Base-by-base conservation (phyloP, 805 yeast species). In the Komagataella pseudopastoris region DNA sequence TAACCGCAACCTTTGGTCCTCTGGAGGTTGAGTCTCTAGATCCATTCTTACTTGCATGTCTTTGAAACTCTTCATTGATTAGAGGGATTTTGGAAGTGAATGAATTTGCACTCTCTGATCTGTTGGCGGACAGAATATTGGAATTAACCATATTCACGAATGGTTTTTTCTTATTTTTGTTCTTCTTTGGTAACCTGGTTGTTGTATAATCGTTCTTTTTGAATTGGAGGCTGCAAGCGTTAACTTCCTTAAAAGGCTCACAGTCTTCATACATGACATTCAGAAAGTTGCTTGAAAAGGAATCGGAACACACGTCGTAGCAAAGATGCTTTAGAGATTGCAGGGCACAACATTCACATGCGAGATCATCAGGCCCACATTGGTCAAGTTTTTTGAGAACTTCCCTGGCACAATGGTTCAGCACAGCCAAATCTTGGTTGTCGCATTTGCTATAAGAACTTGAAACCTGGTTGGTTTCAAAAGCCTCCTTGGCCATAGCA, bases 261-360 rank as follows among this genome's bases (percentile, higher is more conserved):
- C 80, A 76, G 55, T 75, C 80, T 49, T 68, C 64, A 52, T 68
- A 65, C 51, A 76, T 59, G 6, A 71, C 76, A 10, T 71, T 66
- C 51, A 77, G 61, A 54, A 74, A 74, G 55, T 71, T 72, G 17
- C 74, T 72, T 17, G 75, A 67, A 1, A 77, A 73, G 51, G 50
- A 71, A 30, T 72, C 72, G 20, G 76, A 76, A 58, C 80, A 76
- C 54, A 76, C 62, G 16, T 69, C 71, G 58, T 71, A 74, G 57
- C 81, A 76, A 45, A 66, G 68, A 48, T 63, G 63, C 44, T 69
- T 65, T 63, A 76, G 68, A 50, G 71, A 69, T 59, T 76, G 80
- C 43, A 77, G 64, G 7, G 81, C 80, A 60, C 80, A 75, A 55
- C 81, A 76, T 55, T 75, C 80, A 60, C 81, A 77, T 1, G 78